phyloP scores from a whole-genome alignment of 2,329 filamentous ascomycete species.

The Apiospora phragmitis region DNA sequence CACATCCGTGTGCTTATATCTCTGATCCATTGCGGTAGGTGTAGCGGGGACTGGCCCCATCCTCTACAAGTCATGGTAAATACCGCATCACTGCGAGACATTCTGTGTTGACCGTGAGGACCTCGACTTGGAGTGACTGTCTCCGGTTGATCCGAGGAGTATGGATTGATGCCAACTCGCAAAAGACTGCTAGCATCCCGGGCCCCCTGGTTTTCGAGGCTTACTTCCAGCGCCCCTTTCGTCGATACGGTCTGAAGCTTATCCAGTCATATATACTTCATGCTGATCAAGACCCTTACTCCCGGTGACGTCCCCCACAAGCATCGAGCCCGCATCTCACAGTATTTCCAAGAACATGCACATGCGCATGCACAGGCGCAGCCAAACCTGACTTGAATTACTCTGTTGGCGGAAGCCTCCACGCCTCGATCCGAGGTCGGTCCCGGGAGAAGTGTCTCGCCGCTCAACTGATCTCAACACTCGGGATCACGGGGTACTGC shows the following conservation, averaged over 20 bases:
- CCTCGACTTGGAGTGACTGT: not conserved
- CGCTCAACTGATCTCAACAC: not conserved
- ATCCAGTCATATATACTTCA: not conserved
- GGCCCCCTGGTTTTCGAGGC: not conserved
- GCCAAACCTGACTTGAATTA: not conserved
- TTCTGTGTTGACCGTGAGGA: not conserved
- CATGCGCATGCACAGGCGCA: not conserved
- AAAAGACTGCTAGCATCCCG: not conserved
- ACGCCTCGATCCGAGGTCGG: not conserved
- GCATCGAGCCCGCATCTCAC: not conserved
- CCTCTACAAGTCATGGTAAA: not conserved
- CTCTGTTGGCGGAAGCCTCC: not conserved
- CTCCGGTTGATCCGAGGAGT: not conserved
- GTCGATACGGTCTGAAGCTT: not conserved
- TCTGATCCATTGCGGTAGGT: not conserved
- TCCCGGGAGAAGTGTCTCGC: not conserved
- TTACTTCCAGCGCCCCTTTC: not conserved
- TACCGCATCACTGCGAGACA: not conserved
- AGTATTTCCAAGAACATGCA: not conserved
- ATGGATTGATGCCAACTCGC: not conserved
- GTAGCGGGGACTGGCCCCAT: not conserved
- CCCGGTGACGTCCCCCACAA: not conserved
- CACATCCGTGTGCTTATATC: not conserved
- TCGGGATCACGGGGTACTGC: not conserved
- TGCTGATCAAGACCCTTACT: constrained; percentile 2